Evolutionary conservation across 1,139 yeast species (phyloP), one percentile per base, ranked within the genome.

Genomic region (Trichomonascaceae sp.): DNA sequence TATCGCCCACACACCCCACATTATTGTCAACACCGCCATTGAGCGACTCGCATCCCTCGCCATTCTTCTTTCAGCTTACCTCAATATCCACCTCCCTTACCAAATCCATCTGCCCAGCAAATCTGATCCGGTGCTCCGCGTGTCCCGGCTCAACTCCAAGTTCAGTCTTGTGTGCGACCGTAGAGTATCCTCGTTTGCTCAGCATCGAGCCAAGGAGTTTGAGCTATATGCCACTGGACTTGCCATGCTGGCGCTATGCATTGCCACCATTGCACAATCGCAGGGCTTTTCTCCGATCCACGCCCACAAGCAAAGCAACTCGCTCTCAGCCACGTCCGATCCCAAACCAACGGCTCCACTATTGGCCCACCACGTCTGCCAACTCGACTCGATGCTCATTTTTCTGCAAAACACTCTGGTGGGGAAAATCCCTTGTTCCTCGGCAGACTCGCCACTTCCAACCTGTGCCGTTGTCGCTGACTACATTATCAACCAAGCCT

Each of bases 161-260:
- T 23, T 27, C n/a, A 4, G 27, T 9, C 30, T 46, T 13, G 29
- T 27, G 29, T 33, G 39, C 27, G 35, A 36, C 29, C 33, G 32
- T 13, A 38, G 43, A 13, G 32, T 44, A 13, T 39, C 34, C 6
- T 30, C 36, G 8, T 34, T 45, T 23, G 48, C 51, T 3, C 38
- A 41, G 22, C 38, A 44, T 20, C 37, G 44, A 9, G 54, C 57
- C 4, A 37, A 40, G 5, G 54, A 48, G 35, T 56, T 57, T 39
- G 52, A 51, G 29, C 30, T 32, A 28, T 54, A 46, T 31, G 56
- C 56, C 26, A 47, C 48, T 13, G 51, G 50, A 9, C 40, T 55
- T 31, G 55, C 59, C 4, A 57, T 57, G 62, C 48, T 57, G 4
- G 49, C 54, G 3, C 40, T 55, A 13, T 42, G 55, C 37, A 41